Evolutionary conservation across 2,329 filamentous ascomycete species (phyloP).

Genomic region (Aspergillus viridinutans): DNA sequence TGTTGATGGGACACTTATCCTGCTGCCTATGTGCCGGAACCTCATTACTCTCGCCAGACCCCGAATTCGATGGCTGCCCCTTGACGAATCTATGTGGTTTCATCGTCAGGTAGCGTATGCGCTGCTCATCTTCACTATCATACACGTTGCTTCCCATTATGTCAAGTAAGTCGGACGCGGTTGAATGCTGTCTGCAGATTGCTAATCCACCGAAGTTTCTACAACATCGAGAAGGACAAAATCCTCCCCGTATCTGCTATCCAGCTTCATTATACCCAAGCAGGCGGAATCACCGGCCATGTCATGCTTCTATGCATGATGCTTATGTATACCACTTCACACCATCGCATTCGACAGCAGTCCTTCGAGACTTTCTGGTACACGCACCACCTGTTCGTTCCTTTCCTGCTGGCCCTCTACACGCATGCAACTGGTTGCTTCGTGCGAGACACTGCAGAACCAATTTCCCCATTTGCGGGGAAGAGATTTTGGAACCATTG

Average conservation of each 20-base stretch:
- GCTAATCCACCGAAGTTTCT: slow-evolving; percentile 63
- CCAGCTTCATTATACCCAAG: slow-evolving; percentile 84
- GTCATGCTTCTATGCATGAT: slow-evolving; percentile 99
- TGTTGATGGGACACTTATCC: slow-evolving; percentile 79
- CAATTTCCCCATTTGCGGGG: slow-evolving; percentile 80
- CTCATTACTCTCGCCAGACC: slow-evolving; percentile 79
- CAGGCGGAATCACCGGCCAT: slow-evolving; percentile 91
- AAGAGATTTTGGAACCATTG: slow-evolving; percentile 84
- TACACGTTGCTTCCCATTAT: slow-evolving; percentile 80
- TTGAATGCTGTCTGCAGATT: too few relatives aligned
- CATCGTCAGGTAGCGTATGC: slow-evolving; percentile 92
- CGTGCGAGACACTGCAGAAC: slow-evolving; percentile 71
- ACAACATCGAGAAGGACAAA: slow-evolving; percentile 83
- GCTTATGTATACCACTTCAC: slow-evolving; percentile 94
- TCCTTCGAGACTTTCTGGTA: slow-evolving; percentile 99
- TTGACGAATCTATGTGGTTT: slow-evolving; percentile 98
- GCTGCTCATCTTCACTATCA: slow-evolving; percentile 72
- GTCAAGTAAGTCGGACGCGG: slow-evolving; percentile 66
- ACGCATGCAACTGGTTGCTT: slow-evolving; percentile 96
- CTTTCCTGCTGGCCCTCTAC: slow-evolving; percentile 88
- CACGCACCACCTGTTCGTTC: slow-evolving; percentile 96
- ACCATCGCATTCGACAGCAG: slow-evolving; percentile 89
- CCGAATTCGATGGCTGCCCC: slow-evolving; percentile 78
- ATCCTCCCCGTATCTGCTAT: slow-evolving; percentile 75
- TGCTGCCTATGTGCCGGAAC: slow-evolving; percentile 92